Base-by-base conservation (phyloP, 192 early-diverging fungal species). In the Glomus cerebriforme region DNA sequence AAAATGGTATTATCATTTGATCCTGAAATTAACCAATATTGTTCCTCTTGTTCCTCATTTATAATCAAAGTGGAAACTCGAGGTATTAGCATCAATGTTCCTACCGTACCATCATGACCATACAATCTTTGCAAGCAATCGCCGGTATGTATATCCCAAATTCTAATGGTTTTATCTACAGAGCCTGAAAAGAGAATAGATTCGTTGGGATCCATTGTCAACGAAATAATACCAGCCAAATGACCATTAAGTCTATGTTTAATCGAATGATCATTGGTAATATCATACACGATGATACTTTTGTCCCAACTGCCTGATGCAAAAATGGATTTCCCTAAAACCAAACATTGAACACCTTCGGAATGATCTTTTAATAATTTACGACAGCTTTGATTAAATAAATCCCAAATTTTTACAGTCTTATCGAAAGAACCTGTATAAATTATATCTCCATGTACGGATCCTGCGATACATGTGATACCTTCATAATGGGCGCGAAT, bases 251-350 rank as follows among this genome's bases (percentile, higher is more conserved):
- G 34, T 31, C 47, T 73, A 54, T 24, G 22, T 73, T 32, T 73
- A 26, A 73, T 54, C 17, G 24, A 7, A 59, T 73, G 31, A 58
- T 73, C 47, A 54, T 73, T 58, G 2, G 13, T 37, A 22, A 47
- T 12, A 29, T 47, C 71, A 45, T 73, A 73, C 19, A 73, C 49
- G 22, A 73, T 73, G 12, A 73, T 54, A 19, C 26, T 32, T 59
- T 73, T 73, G 34, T 73, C 71, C 71, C 71, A 73, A 29, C 71
- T 59, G 12, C 71, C 71, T 32, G 71, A 73, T 10, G 26, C 71
- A 3, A 73, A 15, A 35, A 31, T 73, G 26, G 27, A 47, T 59
- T 73, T 9, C 1, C 45, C 45, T 3, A 73, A 47, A 13, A 26
- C 71, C 47, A 73, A 32, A 54, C 71, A 73, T 13, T 73, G 47